Percentiles rank a stretch among this genome's conserved stretches.
Evolutionary conservation across 2,329 filamentous ascomycete genomes (phyloP).

Genomic region (Ploettnerulaceae sp.): DNA sequence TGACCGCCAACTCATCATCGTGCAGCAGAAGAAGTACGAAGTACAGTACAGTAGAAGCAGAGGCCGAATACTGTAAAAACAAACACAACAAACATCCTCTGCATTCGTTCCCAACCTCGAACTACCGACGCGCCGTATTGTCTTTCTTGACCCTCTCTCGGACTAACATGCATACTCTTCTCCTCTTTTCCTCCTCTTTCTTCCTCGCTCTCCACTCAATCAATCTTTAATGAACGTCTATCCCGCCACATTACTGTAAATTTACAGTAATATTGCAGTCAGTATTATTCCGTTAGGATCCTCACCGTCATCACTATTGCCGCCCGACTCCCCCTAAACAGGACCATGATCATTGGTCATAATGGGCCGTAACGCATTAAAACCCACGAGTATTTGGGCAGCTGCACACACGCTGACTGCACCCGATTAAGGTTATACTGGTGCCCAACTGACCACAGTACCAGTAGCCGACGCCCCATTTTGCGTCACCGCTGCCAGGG

Average conservation of each 20-base stretch:
- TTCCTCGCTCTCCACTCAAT: background rate
- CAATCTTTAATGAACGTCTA: background rate
- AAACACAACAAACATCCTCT: background rate
- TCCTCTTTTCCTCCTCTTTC: background rate
- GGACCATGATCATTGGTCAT: slow-evolving; percentile 1
- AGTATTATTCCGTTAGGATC: background rate
- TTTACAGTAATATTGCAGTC: too few relatives aligned
- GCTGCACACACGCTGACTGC: background rate
- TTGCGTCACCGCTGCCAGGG: background rate
- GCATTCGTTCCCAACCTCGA: too few relatives aligned
- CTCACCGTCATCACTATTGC: background rate
- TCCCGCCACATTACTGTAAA: background rate
- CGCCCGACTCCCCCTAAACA: background rate
- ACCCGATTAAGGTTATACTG: slow-evolving; percentile 2
- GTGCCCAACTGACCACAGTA: slow-evolving; percentile 11
- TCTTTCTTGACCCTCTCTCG: too few relatives aligned
- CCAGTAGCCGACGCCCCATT: background rate
- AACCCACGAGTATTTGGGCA: slow-evolving; percentile 10
- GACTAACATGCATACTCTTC: too few relatives aligned
- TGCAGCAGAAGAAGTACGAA: background rate
- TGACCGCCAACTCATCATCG: background rate
- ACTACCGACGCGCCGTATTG: too few relatives aligned
- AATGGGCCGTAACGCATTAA: slow-evolving; percentile 16
- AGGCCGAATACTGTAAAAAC: too few relatives aligned
- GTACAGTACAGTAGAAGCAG: background rate